Percentiles rank a stretch among this genome's conserved stretches.
Conservation (phyloP, 352 stramenopile species). For the Nothophytophthora sp. region DNA sequence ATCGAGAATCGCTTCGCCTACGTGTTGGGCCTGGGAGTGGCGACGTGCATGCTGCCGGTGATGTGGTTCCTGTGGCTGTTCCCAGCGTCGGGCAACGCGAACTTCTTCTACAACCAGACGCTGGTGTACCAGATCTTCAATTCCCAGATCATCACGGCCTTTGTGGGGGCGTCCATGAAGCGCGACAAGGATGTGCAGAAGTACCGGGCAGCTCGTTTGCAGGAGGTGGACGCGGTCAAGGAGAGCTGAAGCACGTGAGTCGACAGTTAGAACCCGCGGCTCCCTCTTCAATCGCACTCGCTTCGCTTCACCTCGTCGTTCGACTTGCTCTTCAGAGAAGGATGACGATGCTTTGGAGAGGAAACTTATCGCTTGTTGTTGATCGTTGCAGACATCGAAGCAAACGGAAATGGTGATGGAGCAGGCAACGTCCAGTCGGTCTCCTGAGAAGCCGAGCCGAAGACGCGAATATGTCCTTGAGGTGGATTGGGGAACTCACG, state of each 20-base stretch:
- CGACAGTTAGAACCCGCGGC: neutral
- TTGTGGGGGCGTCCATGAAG: conserved; percentile 80
- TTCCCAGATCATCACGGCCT: conserved; percentile 74
- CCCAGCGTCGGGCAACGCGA: conserved; percentile 83
- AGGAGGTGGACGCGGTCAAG: conserved; percentile 11
- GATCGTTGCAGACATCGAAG: conserved; percentile 26
- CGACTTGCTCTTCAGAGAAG: neutral
- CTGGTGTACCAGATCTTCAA: conserved; percentile 88
- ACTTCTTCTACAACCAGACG: conserved; percentile 91
- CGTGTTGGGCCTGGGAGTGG: conserved; percentile 61
- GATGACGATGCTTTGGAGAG: neutral
- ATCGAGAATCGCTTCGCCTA: conserved; percentile 83
- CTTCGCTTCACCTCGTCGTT: neutral
- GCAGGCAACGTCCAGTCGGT: conserved; percentile 8
- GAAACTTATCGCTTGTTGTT: conserved; percentile 40
- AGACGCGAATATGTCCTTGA: conserved; percentile 32
- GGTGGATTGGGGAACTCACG: conserved; percentile 51
- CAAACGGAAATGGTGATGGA: conserved; percentile 25
- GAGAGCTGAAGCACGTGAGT: conserved; percentile 11
- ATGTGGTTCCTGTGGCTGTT: conserved; percentile 91
- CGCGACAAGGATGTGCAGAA: conserved; percentile 81
- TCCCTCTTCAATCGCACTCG: neutral
- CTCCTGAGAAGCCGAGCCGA: conserved; percentile 3
- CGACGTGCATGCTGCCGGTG: conserved; percentile 75
- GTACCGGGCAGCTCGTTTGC: conserved; percentile 28